Evolutionary conservation across 176 grass and related monocot species (phyloP), one percentile per base, ranked within the genome.

Genomic region (Aegilops speltoides): DNA sequence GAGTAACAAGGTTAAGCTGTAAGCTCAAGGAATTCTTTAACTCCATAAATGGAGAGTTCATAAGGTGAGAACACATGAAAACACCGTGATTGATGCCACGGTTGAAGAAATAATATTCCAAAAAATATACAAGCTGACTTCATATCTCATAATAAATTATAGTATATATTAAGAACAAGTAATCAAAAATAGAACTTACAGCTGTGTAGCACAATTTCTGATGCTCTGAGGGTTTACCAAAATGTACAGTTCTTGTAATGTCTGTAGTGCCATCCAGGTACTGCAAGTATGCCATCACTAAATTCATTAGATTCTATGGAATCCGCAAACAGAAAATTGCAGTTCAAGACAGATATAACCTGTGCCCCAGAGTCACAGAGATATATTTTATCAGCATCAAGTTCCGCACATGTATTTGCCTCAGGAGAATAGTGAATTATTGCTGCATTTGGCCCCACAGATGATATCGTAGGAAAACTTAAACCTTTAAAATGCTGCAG

Each of bases 381-480:
- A 90, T 99, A 99, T 37, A 99, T 99, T 85, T 96, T 94, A 87
- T 94, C 90, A 87, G 92, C 90, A 91, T 99, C 94, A 76, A 99
- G 89, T 93, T 99, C 94, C 7, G 88, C 82, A 82, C 97, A 99
- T 56, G 93, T 91, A 70, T 77, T 89, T 85, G 82, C 79, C 61
- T 96, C 92, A 6, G 97, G 97, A 83, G 83, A 87, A 88, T 99
- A 99, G 86, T 96, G 94, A 89, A 99, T 94, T 72, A 99, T 65
- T 86, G 97, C 97, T 85, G 97, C 97, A 89, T 99, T 94, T 87
- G 94, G 84, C 78, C 97, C 97, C 86, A 99, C 92, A 59, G 97
- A 99, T 81, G 97, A 99, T 91, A 99, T 99, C 22, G 97, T 99
- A 83, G 94, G 94, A 80, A 99, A 99, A 79, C 94, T 99, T 87